phyloP scores from a whole-genome alignment of 805 yeast genomes.

The Metschnikowia similis region DNA sequence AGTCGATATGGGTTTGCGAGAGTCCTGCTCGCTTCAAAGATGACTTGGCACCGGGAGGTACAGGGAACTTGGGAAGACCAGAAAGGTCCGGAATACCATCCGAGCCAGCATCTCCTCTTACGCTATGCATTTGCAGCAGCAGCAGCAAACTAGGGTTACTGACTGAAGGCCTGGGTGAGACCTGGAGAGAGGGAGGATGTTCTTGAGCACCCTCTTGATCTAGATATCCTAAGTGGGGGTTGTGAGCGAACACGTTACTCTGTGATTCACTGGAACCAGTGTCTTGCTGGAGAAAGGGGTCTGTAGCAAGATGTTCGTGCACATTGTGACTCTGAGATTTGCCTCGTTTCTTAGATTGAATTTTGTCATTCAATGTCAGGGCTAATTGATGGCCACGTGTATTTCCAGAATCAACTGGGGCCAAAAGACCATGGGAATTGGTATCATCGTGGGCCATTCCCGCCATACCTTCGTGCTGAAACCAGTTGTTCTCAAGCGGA shows the following conservation, averaged over 20 bases:
- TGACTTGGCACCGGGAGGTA: constrained; percentile 68
- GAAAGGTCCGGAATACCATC: constrained; percentile 19
- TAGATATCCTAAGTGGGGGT: background rate
- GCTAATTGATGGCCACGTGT: constrained; percentile 6
- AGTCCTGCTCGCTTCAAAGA: constrained; percentile 65
- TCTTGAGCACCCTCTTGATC: background rate
- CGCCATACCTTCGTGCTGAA: background rate
- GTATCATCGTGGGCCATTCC: background rate
- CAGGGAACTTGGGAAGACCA: constrained; percentile 55
- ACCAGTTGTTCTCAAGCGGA: background rate
- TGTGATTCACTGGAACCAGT: background rate
- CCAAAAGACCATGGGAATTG: background rate
- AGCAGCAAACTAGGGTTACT: background rate
- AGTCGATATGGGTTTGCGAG: constrained; percentile 64
- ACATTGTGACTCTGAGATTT: constrained; percentile 5
- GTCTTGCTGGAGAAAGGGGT: background rate
- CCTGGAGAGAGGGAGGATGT: background rate
- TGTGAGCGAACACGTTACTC: background rate
- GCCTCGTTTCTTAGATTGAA: constrained; percentile 11
- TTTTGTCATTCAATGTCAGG: constrained; percentile 10
- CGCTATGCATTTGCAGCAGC: background rate
- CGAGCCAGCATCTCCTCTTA: background rate
- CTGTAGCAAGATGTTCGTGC: background rate
- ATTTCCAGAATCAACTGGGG: background rate
- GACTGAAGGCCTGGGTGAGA: background rate